These are phyloP conservation scores for Arachnomyces sp. DNA, from an alignment of 2,329 filamentous ascomycete genomes.

Conservation along the genomic window DNA sequence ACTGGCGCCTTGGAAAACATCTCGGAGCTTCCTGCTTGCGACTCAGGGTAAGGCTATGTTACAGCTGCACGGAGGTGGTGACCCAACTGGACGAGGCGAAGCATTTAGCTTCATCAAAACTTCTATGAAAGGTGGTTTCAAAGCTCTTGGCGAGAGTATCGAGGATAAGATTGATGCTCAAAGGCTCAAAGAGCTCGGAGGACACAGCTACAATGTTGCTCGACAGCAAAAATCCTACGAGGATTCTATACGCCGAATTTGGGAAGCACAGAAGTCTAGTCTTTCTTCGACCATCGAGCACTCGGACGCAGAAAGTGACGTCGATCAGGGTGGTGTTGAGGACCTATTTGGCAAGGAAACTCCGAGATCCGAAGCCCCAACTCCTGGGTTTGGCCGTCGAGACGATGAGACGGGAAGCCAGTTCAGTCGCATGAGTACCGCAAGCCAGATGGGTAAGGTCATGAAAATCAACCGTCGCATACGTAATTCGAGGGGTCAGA, in stretches of 20 bases:
- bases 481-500: conserved; percentile 56
- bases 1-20: conserved; percentile 92
- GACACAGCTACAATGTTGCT: conserved; percentile 96
- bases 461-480: conserved; percentile 67
- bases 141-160: conserved; percentile 79
- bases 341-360: conserved; percentile 48
- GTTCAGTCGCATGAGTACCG: conserved; percentile 63
- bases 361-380: conserved; percentile 59
- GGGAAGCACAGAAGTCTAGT: conserved; percentile 77
- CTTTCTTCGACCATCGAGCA: conserved; percentile 67
- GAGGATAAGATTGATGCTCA: conserved; percentile 82
- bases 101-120: conserved; percentile 97
- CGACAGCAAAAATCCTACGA: conserved; percentile 89
- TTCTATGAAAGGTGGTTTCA: conserved; percentile 97
- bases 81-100: conserved; percentile 86
- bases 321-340: conserved; percentile 45
- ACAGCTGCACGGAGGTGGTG: conserved; percentile 85
- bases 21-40: conserved; percentile 91
- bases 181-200: conserved; percentile 59
- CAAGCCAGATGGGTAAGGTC: conserved; percentile 61
- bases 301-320: conserved; percentile 65
- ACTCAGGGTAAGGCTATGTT: conserved; percentile 96
- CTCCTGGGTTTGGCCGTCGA: conserved; percentile 47
- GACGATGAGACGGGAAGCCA: conserved; percentile 75
- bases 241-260: conserved; percentile 82